Conservation (phyloP, 139 green algal species). For the Auxenochlorella pyrenoidosa region DNA sequence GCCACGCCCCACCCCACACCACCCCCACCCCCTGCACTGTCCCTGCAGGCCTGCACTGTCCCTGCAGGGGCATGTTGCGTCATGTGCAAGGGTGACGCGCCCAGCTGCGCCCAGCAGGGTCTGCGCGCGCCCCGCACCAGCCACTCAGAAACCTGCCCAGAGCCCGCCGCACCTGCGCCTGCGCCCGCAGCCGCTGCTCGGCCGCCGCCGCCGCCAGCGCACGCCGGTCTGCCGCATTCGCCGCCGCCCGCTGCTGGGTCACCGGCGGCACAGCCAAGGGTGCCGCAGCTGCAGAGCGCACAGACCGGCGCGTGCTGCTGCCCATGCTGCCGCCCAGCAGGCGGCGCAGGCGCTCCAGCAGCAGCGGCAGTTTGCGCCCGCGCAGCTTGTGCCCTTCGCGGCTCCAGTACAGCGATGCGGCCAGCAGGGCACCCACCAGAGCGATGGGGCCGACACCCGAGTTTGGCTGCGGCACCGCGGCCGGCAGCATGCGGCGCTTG, state of each 20-base stretch:
- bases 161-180: not conserved
- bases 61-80: no score
- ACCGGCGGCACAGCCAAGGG: not conserved
- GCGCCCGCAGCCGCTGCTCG: slow-evolving; percentile 4
- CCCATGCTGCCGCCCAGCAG: not conserved
- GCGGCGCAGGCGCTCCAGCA: slow-evolving; percentile 4
- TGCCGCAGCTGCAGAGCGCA: not conserved
- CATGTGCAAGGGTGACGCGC: no score
- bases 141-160: no score
- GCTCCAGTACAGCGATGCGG: not conserved
- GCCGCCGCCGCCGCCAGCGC: slow-evolving; percentile 1
- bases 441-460: not conserved
- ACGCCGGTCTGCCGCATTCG: not conserved
- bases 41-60: no score
- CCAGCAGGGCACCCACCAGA: not conserved
- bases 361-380: not conserved
- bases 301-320: not conserved
- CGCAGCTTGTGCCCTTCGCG: slow-evolving; percentile 19
- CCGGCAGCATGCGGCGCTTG: not conserved
- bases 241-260: not conserved
- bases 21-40: no score
- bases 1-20: no score
- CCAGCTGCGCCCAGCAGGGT: no score
- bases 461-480: not conserved
- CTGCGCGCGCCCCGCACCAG: no score